Conservation (phyloP, 208 protist genomes). For the Phytomonas francai region DNA sequence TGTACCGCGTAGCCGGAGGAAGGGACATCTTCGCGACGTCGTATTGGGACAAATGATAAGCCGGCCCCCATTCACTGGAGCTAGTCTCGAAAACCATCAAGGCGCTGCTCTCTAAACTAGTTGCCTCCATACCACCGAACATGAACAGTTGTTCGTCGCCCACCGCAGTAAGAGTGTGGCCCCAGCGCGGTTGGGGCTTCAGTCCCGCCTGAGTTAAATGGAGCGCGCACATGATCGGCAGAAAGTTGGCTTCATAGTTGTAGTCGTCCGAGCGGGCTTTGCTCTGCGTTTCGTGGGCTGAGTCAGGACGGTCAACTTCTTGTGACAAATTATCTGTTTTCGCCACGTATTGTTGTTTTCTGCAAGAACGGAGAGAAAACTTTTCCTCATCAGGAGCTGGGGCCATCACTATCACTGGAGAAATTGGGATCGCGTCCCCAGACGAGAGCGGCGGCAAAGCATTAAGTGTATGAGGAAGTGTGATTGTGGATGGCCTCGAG, state of each 20-base stretch:
- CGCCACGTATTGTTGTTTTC: not conserved
- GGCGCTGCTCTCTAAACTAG: conserved; percentile 26
- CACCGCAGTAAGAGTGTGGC: conserved; percentile 64
- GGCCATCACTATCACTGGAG: not conserved
- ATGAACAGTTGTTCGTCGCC: conserved; percentile 30
- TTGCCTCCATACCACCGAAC: conserved; percentile 60
- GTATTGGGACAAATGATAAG: conserved; percentile 14
- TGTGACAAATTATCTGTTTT: not conserved
- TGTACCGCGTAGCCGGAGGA: conserved; percentile 37
- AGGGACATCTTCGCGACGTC: not conserved
- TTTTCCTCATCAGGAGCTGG: not conserved
- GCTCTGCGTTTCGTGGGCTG: not conserved
- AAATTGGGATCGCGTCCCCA: not conserved
- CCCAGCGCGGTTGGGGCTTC: conserved; percentile 49
- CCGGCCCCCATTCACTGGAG: conserved; percentile 64
- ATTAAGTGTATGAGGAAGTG: not conserved
- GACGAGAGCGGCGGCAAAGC: not conserved
- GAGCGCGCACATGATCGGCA: conserved; percentile 75
- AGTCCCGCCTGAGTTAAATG: conserved; percentile 59
- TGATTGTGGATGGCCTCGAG: not conserved
- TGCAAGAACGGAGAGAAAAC: not conserved
- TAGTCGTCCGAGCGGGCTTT: not conserved
- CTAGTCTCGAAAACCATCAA: conserved; percentile 56
- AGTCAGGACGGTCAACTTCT: not conserved
- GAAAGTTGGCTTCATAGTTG: conserved; percentile 62